These are phyloP conservation scores for Saprolegnia diclina DNA, from an alignment of 352 stramenopile genomes.

Conservation along the genomic window DNA sequence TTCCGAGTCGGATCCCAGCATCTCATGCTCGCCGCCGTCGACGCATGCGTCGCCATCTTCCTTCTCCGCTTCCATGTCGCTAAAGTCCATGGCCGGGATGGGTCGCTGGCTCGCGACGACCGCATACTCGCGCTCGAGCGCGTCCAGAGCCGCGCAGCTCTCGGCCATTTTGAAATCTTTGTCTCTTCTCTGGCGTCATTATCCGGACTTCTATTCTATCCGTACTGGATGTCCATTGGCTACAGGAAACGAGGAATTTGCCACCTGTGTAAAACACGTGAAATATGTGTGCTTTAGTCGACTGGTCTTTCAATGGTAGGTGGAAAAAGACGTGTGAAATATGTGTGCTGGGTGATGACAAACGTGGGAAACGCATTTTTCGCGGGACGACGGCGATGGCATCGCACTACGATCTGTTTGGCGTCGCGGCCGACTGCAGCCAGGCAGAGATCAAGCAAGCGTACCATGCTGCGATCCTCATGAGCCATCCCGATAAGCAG, in stretches of 20 bases:
- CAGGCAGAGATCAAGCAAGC: slow-evolving; percentile 58
- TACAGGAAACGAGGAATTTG: neutral
- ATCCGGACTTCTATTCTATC: neutral
- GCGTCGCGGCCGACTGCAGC: slow-evolving; percentile 39
- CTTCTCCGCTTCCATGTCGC: slow-evolving; percentile 14
- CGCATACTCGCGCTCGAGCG: slow-evolving; percentile 23
- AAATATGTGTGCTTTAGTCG: too few species aligned
- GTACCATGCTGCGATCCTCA: slow-evolving; percentile 57
- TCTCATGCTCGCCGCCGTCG: slow-evolving; percentile 3
- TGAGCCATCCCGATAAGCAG: slow-evolving; percentile 64
- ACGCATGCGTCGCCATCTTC: neutral
- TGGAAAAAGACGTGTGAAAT: neutral
- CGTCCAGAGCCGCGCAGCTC: slow-evolving; percentile 10
- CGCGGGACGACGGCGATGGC: slow-evolving; percentile 23
- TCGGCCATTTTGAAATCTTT: slow-evolving; percentile 11
- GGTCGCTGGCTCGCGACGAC: slow-evolving; percentile 15
- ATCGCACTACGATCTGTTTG: slow-evolving; percentile 53
- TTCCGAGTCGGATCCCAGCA: slow-evolving; percentile 6
- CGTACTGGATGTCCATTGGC: neutral
- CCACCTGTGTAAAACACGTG: neutral
- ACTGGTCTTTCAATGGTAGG: too few species aligned
- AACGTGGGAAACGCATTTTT: neutral
- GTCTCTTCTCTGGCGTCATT: neutral
- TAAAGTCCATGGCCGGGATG: slow-evolving; percentile 10
- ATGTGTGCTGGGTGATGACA: neutral